phyloP scores from a whole-genome alignment of 2,329 filamentous ascomycete genomes.

The Apiospora sp. region DNA sequence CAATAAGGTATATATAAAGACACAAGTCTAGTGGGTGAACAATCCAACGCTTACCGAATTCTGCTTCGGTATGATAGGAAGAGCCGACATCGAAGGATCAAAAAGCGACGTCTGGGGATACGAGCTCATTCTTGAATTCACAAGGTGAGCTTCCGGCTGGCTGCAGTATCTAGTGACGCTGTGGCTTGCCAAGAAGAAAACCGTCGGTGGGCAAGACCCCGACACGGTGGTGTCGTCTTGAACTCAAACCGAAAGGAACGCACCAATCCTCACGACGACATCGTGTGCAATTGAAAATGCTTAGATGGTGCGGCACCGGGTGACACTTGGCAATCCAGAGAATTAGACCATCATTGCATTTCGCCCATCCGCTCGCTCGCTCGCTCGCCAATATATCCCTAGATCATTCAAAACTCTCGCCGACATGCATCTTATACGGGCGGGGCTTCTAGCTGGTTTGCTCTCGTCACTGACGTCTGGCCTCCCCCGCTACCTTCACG shows the following conservation, averaged over 20 bases:
- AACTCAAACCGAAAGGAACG: neutral
- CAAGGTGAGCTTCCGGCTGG: neutral
- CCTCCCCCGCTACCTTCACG: neutral
- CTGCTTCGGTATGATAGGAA: conserved; percentile 48
- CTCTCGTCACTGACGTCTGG: neutral
- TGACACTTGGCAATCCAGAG: too few species aligned
- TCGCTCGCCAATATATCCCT: neutral
- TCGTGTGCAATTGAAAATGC: neutral
- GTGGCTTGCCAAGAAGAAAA: neutral
- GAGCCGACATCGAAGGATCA: conserved; percentile 42
- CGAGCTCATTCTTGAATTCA: neutral
- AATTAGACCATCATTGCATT: neutral
- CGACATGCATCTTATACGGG: neutral
- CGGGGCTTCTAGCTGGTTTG: neutral
- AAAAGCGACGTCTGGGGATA: neutral
- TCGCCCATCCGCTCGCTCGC: neutral
- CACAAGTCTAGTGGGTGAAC: conserved; percentile 37
- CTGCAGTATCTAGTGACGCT: neutral
- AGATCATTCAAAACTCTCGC: neutral
- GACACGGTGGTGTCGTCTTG: neutral
- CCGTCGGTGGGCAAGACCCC: neutral
- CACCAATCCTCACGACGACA: neutral
- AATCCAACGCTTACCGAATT: conserved; percentile 47
- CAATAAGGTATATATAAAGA: too few species aligned
- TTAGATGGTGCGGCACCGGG: neutral